Evolutionary conservation across 1,139 yeast species (phyloP), one percentile per base, ranked within the genome.

Genomic region (Ashbya aceris): DNA sequence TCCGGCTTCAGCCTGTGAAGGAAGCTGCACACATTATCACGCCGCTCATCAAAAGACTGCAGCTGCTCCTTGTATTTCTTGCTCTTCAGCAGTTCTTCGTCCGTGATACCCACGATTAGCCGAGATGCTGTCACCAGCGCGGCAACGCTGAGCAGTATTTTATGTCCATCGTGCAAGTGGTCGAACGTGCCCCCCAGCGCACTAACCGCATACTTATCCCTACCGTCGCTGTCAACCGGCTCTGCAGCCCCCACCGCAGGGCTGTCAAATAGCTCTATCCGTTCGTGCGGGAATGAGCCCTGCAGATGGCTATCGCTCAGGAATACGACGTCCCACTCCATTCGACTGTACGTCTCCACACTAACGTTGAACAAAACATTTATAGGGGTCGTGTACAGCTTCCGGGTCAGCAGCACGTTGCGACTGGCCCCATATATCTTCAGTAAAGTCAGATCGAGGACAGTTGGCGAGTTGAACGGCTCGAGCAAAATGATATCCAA

Each of bases 161-260:
- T 86, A 63, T 93, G 99, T 0, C 98, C 99, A 56, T 83, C 95
- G 55, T 93, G 99, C 31, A 93, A 59, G 63, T 93, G 97, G 58
- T 93, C 99, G 66, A 93, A 93, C 0, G 98, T 93, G 0, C 99
- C 99, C 0, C 98, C 98, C 1, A 89, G 79, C 1, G 94, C 94
- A 10, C 66, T 65, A 1, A 67, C 65, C 11, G 49, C 41, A 47
- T 65, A 69, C 11, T 53, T 48, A 26, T 60, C 53, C 36, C 53
- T 39, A 36, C 52, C 58, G 7, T 37, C 35, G 7, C 31, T 26
- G 7, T 34, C 34, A 5, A 9, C 37, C 17, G 27, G 26, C 10
- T 27, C 17, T 7, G 14, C 29, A 14, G 26, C 13, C 33, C 9
- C 10, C n/a, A 34, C 2, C n/a, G 8, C 20, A n/a, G 23, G 13